These are phyloP conservation scores for Carnegiea gigantea DNA, from an alignment of 179 eudicot species.

Conservation along the genomic window DNA sequence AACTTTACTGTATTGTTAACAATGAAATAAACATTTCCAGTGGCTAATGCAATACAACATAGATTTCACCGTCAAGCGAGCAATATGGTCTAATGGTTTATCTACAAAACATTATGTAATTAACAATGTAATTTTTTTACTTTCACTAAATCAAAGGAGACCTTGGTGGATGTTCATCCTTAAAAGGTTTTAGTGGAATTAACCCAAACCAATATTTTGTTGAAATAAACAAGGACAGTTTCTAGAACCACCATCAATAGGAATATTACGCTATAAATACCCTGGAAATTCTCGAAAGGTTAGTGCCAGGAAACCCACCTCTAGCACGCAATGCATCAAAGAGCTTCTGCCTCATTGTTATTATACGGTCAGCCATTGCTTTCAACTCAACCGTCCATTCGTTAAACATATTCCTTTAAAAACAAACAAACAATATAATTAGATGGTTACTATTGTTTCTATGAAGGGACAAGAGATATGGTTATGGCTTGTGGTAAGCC, in stretches of 20 bases:
- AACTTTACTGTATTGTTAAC: too few species aligned
- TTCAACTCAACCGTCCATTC: conserved; percentile 95
- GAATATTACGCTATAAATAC: background rate
- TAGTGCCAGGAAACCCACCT: conserved; percentile 43
- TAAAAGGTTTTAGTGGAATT: background rate
- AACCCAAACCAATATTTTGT: background rate
- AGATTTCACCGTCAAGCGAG: too few species aligned
- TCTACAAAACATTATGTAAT: too few species aligned
- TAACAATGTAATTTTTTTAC: too few species aligned
- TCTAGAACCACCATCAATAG: background rate
- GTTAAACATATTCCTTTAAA: conserved; percentile 60
- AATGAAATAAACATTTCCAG: too few species aligned
- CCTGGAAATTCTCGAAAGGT: background rate
- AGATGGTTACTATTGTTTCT: background rate
- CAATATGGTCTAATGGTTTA: too few species aligned
- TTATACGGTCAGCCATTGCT: conserved; percentile 99
- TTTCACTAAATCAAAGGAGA: too few species aligned
- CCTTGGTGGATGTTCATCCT: too few species aligned
- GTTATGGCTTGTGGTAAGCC: background rate
- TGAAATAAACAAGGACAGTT: background rate
- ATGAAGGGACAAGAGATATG: background rate
- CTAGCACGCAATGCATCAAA: conserved; percentile 72
- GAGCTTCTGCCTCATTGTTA: conserved; percentile 82
- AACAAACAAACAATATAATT: conserved; percentile 3
- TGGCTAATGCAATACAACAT: too few species aligned